phyloP scores from a whole-genome alignment of 768 basidiomycete species.

The Leccinum broughii region DNA sequence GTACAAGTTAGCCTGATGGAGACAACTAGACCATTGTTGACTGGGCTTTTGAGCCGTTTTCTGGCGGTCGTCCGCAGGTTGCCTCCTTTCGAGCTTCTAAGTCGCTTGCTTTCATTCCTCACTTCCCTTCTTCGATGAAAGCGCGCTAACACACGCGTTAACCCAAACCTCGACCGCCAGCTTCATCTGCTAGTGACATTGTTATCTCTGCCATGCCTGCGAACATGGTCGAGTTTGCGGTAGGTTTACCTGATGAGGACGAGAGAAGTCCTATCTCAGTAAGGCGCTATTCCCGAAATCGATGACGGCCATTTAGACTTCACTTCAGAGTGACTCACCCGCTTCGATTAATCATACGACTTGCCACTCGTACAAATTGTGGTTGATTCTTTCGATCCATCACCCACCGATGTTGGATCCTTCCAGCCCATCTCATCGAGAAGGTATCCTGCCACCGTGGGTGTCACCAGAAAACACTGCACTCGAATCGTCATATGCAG shows the following conservation, averaged over 20 bases:
- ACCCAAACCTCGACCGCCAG: neutral
- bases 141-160: neutral
- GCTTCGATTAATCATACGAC: neutral
- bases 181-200: neutral
- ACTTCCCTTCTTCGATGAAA: conserved; percentile 5
- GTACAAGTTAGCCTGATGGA: neutral
- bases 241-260: neutral
- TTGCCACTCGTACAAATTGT: neutral
- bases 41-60: neutral
- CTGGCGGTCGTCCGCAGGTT: neutral
- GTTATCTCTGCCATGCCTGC: neutral
- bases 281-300: neutral
- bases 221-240: neutral
- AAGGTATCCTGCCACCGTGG: neutral
- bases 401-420: neutral
- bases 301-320: neutral
- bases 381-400: neutral
- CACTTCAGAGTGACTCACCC: neutral
- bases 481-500: neutral
- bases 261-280: neutral
- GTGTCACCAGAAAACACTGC: neutral
- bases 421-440: neutral
- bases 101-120: conserved; percentile 1
- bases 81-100: neutral
- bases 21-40: neutral